Percentiles rank a stretch among this genome's conserved stretches.
Evolutionary conservation across 225 moss, liverwort and hornwort species (phyloP).

Genomic region (Polytrichum commune): DNA sequence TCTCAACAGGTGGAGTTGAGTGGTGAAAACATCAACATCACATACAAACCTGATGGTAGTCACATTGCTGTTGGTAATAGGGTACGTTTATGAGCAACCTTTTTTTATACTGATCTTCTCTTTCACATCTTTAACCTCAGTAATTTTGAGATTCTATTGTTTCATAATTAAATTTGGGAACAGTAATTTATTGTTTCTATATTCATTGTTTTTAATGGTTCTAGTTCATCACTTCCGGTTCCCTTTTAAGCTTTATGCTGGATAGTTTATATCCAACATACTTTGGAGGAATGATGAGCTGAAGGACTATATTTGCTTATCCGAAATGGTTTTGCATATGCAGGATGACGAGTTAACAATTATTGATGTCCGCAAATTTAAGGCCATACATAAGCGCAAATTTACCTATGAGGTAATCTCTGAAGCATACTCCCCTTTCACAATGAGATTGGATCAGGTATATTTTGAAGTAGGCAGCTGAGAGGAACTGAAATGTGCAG

Average conservation of each 20-base stretch:
- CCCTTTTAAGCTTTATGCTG: no score
- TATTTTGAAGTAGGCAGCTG: conserved; percentile 10
- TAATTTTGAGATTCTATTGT: no score
- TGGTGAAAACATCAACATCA: conserved; percentile 98
- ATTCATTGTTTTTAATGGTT: no score
- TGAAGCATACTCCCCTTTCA: background rate
- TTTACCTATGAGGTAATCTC: conserved; percentile 82
- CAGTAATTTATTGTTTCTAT: no score
- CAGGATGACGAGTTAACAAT: conserved; percentile 99
- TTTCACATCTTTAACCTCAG: no score
- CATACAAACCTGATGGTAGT: conserved; percentile 98
- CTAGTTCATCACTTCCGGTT: no score
- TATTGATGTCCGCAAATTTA: conserved; percentile 97
- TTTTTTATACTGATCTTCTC: no score
- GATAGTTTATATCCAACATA: no score
- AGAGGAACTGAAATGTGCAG: conserved; percentile 35
- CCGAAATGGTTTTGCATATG: conserved; percentile 10
- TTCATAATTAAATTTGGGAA: no score
- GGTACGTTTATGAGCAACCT: conserved; percentile 25
- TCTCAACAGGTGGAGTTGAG: conserved; percentile 99
- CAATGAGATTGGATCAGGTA: background rate
- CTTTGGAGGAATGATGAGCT: background rate
- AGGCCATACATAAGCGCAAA: conserved; percentile 95
- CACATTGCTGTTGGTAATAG: conserved; percentile 99
- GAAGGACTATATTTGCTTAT: conserved; percentile 4